A percentile compares a stretch with the other conserved stretches of the same genome.
Evolutionary conservation across 73 alveolate genomes (phyloP).

Genomic region (Effrenium voratum): DNA sequence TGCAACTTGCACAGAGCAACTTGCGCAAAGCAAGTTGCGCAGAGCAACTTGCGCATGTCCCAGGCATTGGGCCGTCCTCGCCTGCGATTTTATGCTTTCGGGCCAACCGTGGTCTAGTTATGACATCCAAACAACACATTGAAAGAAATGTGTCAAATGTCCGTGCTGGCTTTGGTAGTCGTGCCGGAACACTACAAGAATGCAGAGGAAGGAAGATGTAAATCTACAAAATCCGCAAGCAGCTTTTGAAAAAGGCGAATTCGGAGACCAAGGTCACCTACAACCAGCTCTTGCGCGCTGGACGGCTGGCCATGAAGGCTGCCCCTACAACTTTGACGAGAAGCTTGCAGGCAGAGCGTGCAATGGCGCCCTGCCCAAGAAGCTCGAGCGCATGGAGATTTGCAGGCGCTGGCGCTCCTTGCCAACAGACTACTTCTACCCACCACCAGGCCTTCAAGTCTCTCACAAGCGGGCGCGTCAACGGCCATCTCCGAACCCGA

Average conservation of each 20-base stretch:
- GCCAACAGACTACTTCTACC: not conserved
- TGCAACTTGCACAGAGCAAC: too few relatives aligned
- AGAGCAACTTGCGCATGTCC: too few relatives aligned
- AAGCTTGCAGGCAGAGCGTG: not conserved
- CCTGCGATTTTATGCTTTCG: too few relatives aligned
- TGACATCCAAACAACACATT: too few relatives aligned
- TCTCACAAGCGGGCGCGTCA: not conserved
- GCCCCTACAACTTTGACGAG: not conserved
- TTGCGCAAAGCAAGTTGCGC: too few relatives aligned
- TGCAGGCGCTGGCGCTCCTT: not conserved
- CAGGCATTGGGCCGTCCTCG: too few relatives aligned
- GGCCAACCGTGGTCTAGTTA: too few relatives aligned
- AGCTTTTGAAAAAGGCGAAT: not conserved
- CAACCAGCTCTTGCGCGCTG: not conserved
- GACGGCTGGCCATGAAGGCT: not conserved
- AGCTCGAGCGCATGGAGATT: not conserved
- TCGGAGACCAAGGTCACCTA: conserved; percentile 3
- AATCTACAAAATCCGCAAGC: not conserved
- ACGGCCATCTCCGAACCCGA: not conserved
- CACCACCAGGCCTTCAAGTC: not conserved
- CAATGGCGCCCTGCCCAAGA: conserved; percentile 11
- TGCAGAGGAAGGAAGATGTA: too few relatives aligned
- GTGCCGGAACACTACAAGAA: too few relatives aligned
- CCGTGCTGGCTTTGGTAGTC: too few relatives aligned
- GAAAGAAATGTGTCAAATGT: too few relatives aligned